These are phyloP conservation scores for Salvia sclarea DNA, from an alignment of 305 asterid species.

Conservation along the genomic window DNA sequence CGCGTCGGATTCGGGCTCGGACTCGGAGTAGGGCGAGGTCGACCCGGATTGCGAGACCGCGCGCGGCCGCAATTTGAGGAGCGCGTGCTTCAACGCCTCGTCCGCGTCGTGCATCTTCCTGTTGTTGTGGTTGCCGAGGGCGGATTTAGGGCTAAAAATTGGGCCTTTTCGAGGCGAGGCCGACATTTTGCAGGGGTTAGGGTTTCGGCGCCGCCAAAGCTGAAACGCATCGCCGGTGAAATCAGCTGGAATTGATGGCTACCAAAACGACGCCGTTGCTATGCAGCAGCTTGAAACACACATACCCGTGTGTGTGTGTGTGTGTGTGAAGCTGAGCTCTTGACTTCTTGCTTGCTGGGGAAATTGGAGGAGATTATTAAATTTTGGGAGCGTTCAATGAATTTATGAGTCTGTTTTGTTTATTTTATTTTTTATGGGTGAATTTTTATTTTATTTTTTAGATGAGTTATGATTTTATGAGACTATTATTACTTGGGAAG, in stretches of 20 bases:
- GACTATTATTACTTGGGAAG: neutral
- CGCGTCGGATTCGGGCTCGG: constrained; percentile 53
- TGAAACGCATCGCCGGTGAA: constrained; percentile 34
- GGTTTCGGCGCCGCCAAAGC: constrained; percentile 39
- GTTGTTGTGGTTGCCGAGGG: constrained; percentile 20
- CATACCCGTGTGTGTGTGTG: neutral
- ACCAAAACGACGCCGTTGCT: constrained; percentile 25
- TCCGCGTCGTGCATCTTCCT: constrained; percentile 51
- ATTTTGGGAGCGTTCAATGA: neutral
- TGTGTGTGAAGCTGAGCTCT: constrained; percentile 15
- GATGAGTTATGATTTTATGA: neutral
- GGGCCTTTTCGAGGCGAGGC: constrained; percentile 48
- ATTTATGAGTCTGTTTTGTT: too few relatives aligned
- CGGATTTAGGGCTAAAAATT: constrained; percentile 22
- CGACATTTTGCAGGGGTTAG: constrained; percentile 44
- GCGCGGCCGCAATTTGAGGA: constrained; percentile 58
- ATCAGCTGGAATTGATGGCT: constrained; percentile 20
- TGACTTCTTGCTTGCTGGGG: neutral
- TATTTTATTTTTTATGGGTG: too few relatives aligned
- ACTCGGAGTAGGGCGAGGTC: constrained; percentile 63
- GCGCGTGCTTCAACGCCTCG: constrained; percentile 52
- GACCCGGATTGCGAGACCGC: constrained; percentile 58
- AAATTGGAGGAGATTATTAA: constrained; percentile 12
- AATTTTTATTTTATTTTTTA: too few relatives aligned
- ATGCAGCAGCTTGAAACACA: neutral